phyloP scores from a whole-genome alignment of 2,329 filamentous ascomycete species.

The Uncinocarpus reesii region DNA sequence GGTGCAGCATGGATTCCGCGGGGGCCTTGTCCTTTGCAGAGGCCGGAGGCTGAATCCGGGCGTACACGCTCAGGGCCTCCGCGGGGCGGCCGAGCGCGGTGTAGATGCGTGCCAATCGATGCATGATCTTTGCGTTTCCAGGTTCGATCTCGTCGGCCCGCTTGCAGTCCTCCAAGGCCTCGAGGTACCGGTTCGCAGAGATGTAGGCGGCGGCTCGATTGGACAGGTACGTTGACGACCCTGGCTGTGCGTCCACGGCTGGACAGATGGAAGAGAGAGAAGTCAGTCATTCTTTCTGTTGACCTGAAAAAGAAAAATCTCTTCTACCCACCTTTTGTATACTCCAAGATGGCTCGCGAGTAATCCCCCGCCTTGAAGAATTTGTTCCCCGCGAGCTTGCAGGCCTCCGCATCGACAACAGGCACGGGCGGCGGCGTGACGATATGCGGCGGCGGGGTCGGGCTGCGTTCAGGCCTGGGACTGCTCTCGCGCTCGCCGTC shows the following conservation, averaged over 20 bases:
- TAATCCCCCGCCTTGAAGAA: conserved; percentile 95
- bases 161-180: conserved; percentile 79
- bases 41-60: conserved; percentile 66
- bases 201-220: conserved; percentile 95
- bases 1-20: conserved; percentile 74
- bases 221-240: conserved; percentile 79
- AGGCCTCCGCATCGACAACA: conserved; percentile 63
- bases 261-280: conserved; percentile 17
- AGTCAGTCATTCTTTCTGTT: neutral
- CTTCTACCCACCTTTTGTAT: conserved; percentile 69
- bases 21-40: conserved; percentile 75
- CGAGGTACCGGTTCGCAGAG: conserved; percentile 65
- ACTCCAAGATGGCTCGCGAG: conserved; percentile 76
- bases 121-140: conserved; percentile 74
- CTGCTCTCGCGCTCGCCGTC: conserved; percentile 21
- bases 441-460: conserved; percentile 39
- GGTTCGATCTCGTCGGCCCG: conserved; percentile 74
- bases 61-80: conserved; percentile 74
- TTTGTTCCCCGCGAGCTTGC: conserved; percentile 88
- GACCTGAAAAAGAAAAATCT: neutral
- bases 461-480: conserved; percentile 37
- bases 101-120: conserved; percentile 81
- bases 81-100: conserved; percentile 75
- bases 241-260: conserved; percentile 82
- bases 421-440: conserved; percentile 42